Conservation (phyloP, 176 grass and related monocot genomes). For the Triticum urartu region DNA sequence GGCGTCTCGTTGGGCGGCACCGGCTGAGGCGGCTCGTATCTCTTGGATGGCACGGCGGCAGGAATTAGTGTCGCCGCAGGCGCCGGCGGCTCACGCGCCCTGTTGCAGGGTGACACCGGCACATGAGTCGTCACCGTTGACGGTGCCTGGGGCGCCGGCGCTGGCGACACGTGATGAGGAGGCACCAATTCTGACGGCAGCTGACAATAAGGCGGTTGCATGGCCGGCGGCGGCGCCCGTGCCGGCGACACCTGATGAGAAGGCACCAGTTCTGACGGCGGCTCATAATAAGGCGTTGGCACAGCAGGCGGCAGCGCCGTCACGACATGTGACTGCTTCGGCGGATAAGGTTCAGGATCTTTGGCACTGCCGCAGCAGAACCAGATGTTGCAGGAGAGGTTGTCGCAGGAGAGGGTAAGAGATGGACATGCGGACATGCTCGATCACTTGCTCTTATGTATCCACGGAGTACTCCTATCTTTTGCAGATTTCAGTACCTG, state of each 20-base stretch:
- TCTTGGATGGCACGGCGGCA: neutral
- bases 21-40: neutral
- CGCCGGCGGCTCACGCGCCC: neutral
- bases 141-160: neutral
- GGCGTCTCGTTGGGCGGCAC: neutral
- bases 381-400: slow-evolving; percentile 10
- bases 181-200: neutral
- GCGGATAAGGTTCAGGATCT: neutral
- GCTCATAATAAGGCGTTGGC: neutral
- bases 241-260: neutral
- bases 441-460: neutral
- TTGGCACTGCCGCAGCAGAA: slow-evolving; percentile 10
- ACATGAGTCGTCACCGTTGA: neutral
- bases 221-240: too few species aligned
- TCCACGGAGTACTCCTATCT: neutral
- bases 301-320: neutral
- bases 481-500: neutral
- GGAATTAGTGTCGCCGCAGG: neutral
- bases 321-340: neutral
- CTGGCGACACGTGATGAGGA: neutral
- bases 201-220: neutral
- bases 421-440: slow-evolving; percentile 13
- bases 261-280: neutral
- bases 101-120: neutral
- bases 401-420: slow-evolving; percentile 16